phyloP scores from a whole-genome alignment of 441 rosid genomes.

The Adansonia madagascariensis region DNA sequence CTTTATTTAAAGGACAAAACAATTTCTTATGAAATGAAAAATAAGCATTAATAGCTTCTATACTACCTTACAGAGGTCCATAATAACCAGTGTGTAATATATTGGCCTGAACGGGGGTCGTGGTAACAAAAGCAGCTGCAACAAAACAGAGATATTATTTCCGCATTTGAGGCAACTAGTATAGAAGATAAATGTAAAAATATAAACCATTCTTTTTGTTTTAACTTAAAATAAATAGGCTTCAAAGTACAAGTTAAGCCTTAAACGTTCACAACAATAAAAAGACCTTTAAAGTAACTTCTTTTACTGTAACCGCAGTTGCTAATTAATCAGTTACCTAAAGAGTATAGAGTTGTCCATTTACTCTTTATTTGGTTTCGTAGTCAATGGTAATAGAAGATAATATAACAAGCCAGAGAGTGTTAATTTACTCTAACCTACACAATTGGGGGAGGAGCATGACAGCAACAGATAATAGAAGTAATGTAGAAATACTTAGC shows the following conservation, averaged over 20 bases:
- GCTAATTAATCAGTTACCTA: neutral
- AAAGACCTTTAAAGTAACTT: neutral
- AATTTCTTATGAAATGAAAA: neutral
- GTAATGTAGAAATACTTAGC: neutral
- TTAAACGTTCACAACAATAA: neutral
- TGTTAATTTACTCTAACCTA: neutral
- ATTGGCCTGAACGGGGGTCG: conserved; percentile 95
- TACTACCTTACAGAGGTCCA: conserved; percentile 98
- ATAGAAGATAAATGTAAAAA: conserved; percentile 24
- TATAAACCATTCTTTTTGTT: neutral
- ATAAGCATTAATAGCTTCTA: conserved; percentile 19
- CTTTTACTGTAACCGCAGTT: neutral
- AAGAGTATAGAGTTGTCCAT: neutral
- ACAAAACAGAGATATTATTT: conserved; percentile 27
- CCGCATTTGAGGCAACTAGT: conserved; percentile 18
- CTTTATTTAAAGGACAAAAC: conserved; percentile 20
- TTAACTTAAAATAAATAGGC: neutral
- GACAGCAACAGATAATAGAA: neutral
- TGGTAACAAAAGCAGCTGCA: conserved; percentile 93
- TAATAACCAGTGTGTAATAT: conserved; percentile 89
- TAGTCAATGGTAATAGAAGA: neutral
- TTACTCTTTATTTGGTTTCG: neutral
- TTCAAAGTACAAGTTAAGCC: neutral
- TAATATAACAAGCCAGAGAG: neutral
- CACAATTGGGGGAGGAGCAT: neutral